These are phyloP conservation scores for Pleurotus citrinopileatus DNA, from an alignment of 768 basidiomycete species.

Conservation along the genomic window DNA sequence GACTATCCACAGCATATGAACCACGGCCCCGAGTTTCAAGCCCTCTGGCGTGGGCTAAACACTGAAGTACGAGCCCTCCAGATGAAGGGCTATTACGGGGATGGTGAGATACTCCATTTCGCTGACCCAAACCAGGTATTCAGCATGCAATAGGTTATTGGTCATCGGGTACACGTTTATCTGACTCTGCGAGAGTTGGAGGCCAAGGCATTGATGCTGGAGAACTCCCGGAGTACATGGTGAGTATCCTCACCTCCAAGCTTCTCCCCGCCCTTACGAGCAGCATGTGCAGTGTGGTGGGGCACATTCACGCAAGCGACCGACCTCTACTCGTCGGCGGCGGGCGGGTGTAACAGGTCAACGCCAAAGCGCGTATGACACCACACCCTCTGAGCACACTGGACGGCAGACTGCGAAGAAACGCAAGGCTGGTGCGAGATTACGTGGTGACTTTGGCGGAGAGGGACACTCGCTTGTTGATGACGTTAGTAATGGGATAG, in stretches of 20 bases:
- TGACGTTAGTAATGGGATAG: constrained; percentile 21
- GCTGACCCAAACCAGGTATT: background rate
- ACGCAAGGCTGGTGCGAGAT: constrained; percentile 69
- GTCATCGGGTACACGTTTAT: constrained; percentile 73
- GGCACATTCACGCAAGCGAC: constrained; percentile 62
- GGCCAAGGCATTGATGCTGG: constrained; percentile 49
- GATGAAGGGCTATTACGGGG: constrained; percentile 75
- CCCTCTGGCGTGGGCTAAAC: constrained; percentile 65
- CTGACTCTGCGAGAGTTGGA: constrained; percentile 55
- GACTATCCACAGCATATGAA: constrained; percentile 62
- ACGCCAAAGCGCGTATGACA: constrained; percentile 23
- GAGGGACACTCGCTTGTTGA: constrained; percentile 52
- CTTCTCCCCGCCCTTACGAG: too few species aligned
- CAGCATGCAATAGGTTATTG: constrained; percentile 57
- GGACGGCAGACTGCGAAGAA: constrained; percentile 63
- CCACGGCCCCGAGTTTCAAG: constrained; percentile 74
- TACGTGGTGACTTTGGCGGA: constrained; percentile 62
- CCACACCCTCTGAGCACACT: constrained; percentile 52
- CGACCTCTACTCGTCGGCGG: constrained; percentile 42
- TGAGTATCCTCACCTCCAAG: too few species aligned
- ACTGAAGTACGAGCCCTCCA: constrained; percentile 71
- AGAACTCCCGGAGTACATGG: constrained; percentile 79
- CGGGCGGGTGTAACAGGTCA: constrained; percentile 19
- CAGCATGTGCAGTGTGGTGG: constrained; percentile 72
- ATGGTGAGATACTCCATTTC: constrained; percentile 43